phyloP scores from a whole-genome alignment of 1,139 yeast species.

The Eremothecium sinecaudum region DNA sequence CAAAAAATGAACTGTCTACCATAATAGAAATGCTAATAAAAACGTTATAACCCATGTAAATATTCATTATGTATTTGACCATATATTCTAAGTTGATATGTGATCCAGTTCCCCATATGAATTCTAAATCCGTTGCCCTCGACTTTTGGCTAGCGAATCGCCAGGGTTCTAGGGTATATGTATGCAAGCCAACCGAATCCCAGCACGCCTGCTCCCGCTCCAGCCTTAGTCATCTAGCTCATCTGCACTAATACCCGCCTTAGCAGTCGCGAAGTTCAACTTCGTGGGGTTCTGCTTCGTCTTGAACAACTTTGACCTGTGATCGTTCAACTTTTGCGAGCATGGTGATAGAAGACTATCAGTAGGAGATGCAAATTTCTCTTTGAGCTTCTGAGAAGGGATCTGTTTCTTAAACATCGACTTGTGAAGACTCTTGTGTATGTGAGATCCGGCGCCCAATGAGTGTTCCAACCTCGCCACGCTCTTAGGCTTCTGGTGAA shows the following conservation, averaged over 20 bases:
- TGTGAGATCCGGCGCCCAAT: conserved; percentile 1
- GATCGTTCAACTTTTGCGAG: conserved; percentile 44
- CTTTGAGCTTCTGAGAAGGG: conserved; percentile 13
- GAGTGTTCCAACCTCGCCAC: conserved; percentile 1
- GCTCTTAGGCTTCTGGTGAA: conserved; percentile 17
- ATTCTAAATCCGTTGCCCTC: no score
- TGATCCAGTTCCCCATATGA: no score
- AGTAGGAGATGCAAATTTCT: conserved; percentile 46
- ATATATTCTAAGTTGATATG: no score
- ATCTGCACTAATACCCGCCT: conserved; percentile 10
- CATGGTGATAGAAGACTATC: conserved; percentile 51
- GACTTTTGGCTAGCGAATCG: no score
- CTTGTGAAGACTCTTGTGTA: conserved; percentile 14
- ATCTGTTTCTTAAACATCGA: conserved; percentile 19
- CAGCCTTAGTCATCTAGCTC: neutral
- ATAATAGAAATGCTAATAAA: no score
- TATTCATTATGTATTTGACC: no score
- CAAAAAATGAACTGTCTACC: conserved; percentile 24
- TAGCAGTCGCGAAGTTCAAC: conserved; percentile 17
- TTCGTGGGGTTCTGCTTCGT: conserved; percentile 26
- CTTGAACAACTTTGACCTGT: conserved; percentile 31
- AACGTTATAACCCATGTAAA: no score
- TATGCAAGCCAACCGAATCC: no score
- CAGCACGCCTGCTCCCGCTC: conserved; percentile 1
- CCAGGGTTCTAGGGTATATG: no score